These are phyloP conservation scores for Hypomontagnella submonticulosa DNA, from an alignment of 495 filamentous ascomycete genomes.

Conservation along the genomic window DNA sequence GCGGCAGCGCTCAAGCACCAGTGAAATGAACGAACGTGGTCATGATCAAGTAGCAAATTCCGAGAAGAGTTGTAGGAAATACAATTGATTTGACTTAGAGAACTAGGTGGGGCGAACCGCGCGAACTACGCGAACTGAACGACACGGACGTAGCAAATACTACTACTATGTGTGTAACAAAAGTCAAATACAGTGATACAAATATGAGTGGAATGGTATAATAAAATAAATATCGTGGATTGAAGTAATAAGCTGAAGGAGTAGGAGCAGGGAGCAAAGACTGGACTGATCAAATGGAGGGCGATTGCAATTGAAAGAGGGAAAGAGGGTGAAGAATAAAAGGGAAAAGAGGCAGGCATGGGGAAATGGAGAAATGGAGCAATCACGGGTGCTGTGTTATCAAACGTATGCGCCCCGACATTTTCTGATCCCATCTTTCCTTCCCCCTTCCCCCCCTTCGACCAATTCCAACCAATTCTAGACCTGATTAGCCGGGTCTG, in stretches of 20 bases:
- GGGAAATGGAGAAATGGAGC: slow-evolving; percentile 8
- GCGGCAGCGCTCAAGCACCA: slow-evolving; percentile 38
- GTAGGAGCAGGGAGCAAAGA: too few species aligned
- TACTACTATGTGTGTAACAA: too few species aligned
- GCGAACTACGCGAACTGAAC: background rate
- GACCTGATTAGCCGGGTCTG: slow-evolving; percentile 42
- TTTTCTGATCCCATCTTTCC: slow-evolving; percentile 20
- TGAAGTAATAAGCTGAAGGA: background rate
- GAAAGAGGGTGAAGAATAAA: background rate
- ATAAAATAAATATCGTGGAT: background rate
- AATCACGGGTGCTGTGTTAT: slow-evolving; percentile 30
- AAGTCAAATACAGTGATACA: too few species aligned
- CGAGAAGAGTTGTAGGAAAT: slow-evolving; percentile 4
- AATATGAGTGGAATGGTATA: too few species aligned
- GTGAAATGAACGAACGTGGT: slow-evolving; percentile 43
- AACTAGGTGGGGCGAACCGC: background rate
- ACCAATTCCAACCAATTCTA: slow-evolving; percentile 31
- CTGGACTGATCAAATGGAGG: too few species aligned
- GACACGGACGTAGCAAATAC: too few species aligned
- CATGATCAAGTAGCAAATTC: slow-evolving; percentile 12
- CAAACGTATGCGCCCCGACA: slow-evolving; percentile 39
- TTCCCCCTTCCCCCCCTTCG: slow-evolving; percentile 14
- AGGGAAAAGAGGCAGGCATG: background rate
- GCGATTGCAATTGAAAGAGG: too few species aligned
- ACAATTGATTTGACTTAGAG: slow-evolving; percentile 19